Evolutionary conservation across 768 basidiomycete species (phyloP).

Genomic region (Cystobasidiopsis lactophilus): DNA sequence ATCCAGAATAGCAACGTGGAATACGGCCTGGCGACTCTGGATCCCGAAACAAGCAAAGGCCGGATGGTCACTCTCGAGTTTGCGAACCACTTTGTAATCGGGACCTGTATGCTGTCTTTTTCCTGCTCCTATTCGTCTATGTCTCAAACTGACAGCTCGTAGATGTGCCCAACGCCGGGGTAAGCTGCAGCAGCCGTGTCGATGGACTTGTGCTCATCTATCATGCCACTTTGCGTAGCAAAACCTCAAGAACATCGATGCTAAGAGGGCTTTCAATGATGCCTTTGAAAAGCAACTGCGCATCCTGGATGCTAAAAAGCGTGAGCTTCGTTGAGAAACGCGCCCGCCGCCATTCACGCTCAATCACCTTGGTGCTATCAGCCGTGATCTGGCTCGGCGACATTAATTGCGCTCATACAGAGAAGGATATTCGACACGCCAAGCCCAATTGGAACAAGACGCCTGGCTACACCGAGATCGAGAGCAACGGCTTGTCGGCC

Average conservation of each 20-base stretch:
- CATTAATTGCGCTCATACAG: constrained; percentile 65
- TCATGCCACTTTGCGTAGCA: neutral
- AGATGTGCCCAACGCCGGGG: constrained; percentile 67
- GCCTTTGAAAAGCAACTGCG: constrained; percentile 56
- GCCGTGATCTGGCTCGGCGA: constrained; percentile 81
- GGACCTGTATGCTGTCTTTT: constrained; percentile 18
- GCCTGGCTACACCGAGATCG: constrained; percentile 59
- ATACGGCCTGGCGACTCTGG: constrained; percentile 47
- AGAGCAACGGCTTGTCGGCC: constrained; percentile 49
- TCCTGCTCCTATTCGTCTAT: neutral
- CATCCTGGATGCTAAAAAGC: constrained; percentile 50
- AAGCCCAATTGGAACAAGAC: constrained; percentile 51
- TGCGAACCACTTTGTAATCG: constrained; percentile 42
- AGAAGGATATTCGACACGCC: constrained; percentile 24
- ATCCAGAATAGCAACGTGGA: constrained; percentile 13
- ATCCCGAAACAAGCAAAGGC: constrained; percentile 36
- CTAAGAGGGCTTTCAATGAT: constrained; percentile 54
- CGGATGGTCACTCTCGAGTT: constrained; percentile 69
- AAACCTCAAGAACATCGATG: constrained; percentile 39
- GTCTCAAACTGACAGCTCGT: neutral
- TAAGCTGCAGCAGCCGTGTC: constrained; percentile 50
- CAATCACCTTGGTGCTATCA: no score
- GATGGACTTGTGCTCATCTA: constrained; percentile 25
- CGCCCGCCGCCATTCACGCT: no score
- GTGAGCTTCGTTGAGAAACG: no score